Evolutionary conservation across 495 filamentous ascomycete genomes (phyloP), one percentile per base, ranked within the genome.

Genomic region (Aspergillus asperescens): DNA sequence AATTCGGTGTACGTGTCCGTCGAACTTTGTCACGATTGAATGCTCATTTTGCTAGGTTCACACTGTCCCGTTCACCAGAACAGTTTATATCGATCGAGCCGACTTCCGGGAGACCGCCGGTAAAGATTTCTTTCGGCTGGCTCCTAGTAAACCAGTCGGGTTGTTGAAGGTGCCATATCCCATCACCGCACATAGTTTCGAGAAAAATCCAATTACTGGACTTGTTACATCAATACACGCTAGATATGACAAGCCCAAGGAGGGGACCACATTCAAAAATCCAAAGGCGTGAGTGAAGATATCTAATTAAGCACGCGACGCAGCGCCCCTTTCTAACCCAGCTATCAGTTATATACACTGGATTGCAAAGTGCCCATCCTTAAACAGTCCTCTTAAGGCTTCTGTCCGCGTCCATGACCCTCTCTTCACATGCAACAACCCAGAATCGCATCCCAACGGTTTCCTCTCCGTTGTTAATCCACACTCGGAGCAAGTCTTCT

Each of bases 121-220:
- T 56, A 79, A 82, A 32, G 86, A 94, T 56, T 95, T 89, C 74
- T 95, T 95, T 82, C 89, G 92, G 16, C 82, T 97, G 18, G 87
- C 92, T 0, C 89, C 90, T 0, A 87, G 86, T 52, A 93, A 96
- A 69, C 76, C 80, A 5, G 91, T 95, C 38, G 92, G 91, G 25
- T 77, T 97, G 3, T 76, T 94, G 51, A 85, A 92, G 62, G 87
- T 81, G 4, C 87, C 89, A 1, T 86, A 80, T 71, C 86, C 89
- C 1, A 87, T 97, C 69, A 86, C 79, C 8, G 89, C 87, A 8
- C 86, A 1, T 10, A 18, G 42, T n/a, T 45, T 45, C 16, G 42
- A 45, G 81, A 2, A 80, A 78, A 6, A 91, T 88, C 68, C 79
- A 77, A 16, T 93, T 86, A 57, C 86, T 5, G 90, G 88, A 46